Percentiles rank a stretch among this genome's conserved stretches.
These are phyloP conservation scores for Dalbergia oliveri DNA, from an alignment of 306 rosid species.

Conservation along the genomic window DNA sequence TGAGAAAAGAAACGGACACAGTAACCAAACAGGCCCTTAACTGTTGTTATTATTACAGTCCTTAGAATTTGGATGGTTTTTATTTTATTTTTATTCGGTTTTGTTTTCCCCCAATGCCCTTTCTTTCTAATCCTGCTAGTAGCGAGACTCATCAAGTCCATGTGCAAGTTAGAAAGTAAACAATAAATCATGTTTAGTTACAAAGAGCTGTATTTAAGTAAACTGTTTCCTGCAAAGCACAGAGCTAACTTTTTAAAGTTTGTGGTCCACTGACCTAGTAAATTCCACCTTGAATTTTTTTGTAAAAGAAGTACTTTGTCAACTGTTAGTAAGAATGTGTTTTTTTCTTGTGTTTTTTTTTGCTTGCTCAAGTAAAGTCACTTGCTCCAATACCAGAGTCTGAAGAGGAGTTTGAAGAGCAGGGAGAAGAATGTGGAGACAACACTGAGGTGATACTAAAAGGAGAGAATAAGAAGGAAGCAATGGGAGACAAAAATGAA, in stretches of 20 bases:
- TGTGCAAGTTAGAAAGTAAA: constrained; percentile 8
- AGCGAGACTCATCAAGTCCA: constrained; percentile 6
- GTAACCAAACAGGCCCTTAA: not conserved
- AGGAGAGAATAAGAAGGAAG: constrained; percentile 47
- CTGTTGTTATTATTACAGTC: not conserved
- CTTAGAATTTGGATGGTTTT: constrained; percentile 1
- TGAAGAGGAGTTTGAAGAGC: constrained; percentile 87
- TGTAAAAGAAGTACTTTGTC: constrained; percentile 34
- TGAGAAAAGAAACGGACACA: too few relatives aligned
- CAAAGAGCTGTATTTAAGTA: not conserved
- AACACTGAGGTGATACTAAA: constrained; percentile 44
- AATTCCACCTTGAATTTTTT: constrained; percentile 36
- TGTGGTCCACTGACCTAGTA: not conserved
- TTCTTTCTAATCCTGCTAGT: constrained; percentile 14
- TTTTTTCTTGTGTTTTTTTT: constrained; percentile 34
- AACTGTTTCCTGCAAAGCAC: not conserved
- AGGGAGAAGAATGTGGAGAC: constrained; percentile 56
- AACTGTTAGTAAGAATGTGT: constrained; percentile 55
- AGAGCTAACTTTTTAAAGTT: not conserved
- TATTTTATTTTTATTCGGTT: not conserved
- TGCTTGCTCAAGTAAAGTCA: constrained; percentile 90
- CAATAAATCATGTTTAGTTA: not conserved
- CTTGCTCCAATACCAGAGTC: constrained; percentile 98
- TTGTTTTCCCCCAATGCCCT: not conserved
- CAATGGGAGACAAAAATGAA: constrained; percentile 43